phyloP scores from a whole-genome alignment of 495 filamentous ascomycete species.

The Glonium stellatum region DNA sequence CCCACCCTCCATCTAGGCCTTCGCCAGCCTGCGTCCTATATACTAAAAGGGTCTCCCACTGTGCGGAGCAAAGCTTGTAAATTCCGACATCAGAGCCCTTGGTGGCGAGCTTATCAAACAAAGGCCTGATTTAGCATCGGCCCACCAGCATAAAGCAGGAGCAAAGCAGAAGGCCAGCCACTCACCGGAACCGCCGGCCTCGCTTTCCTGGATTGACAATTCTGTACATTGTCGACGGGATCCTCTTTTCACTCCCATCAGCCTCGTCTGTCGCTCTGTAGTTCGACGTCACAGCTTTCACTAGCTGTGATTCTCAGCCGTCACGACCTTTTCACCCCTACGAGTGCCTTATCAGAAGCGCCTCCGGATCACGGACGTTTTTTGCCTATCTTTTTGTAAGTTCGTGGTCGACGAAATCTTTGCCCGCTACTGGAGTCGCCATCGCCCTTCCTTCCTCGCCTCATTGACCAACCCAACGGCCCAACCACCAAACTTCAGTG shows the following conservation, averaged over 20 bases:
- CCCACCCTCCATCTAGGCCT: constrained; percentile 14
- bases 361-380: constrained; percentile 11
- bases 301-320: constrained; percentile 31
- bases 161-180: neutral
- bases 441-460: constrained; percentile 1
- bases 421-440: too few relatives aligned
- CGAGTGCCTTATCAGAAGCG: constrained; percentile 5
- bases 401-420: neutral
- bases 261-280: constrained; percentile 2
- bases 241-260: constrained; percentile 6
- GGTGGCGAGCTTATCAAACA: constrained; percentile 8
- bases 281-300: constrained; percentile 34
- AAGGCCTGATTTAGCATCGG: constrained; percentile 1
- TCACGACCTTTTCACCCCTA: constrained; percentile 15
- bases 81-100: constrained; percentile 6
- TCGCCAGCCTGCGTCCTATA: constrained; percentile 22
- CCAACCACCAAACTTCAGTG: too few relatives aligned
- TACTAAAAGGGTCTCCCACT: constrained; percentile 12
- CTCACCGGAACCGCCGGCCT: constrained; percentile 7
- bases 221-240: constrained; percentile 4
- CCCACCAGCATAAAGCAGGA: constrained; percentile 3
- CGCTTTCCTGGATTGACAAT: constrained; percentile 7
- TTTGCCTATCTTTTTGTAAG: constrained; percentile 11
- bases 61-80: constrained; percentile 3
- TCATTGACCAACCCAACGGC: neutral